These are phyloP conservation scores for Discostella pseudostelligera DNA, from an alignment of 108 stramenopile genomes.

Conservation along the genomic window DNA sequence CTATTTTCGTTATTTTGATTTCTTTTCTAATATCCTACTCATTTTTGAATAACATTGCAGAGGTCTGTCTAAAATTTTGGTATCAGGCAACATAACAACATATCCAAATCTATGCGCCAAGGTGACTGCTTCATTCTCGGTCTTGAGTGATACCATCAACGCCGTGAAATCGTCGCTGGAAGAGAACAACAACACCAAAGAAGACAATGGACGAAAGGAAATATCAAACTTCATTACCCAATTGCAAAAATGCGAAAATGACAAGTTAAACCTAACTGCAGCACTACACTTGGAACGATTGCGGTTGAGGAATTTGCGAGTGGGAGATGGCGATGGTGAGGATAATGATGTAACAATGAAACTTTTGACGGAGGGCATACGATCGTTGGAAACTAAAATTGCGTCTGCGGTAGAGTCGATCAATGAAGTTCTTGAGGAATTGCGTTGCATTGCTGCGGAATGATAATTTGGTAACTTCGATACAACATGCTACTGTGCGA, in stretches of 20 bases:
- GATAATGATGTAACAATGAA: conserved; percentile 17
- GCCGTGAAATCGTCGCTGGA: conserved; percentile 32
- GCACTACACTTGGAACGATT: conserved; percentile 81
- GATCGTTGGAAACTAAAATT: conserved; percentile 48
- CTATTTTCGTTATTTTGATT: no score
- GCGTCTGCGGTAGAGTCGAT: conserved; percentile 47
- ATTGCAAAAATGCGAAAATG: conserved; percentile 68
- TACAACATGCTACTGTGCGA: no score
- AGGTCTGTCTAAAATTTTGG: conserved; percentile 57
- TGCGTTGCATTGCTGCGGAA: conserved; percentile 58
- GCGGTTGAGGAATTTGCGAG: conserved; percentile 42
- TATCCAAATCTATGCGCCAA: conserved; percentile 67
- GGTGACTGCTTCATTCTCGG: conserved; percentile 77
- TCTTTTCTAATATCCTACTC: not conserved
- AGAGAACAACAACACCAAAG: conserved; percentile 11
- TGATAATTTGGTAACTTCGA: conserved; percentile 13
- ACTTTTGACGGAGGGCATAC: conserved; percentile 54
- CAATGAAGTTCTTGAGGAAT: conserved; percentile 78
- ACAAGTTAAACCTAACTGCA: conserved; percentile 81
- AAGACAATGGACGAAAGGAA: conserved; percentile 13
- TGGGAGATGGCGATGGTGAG: not conserved
- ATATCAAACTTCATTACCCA: conserved; percentile 27
- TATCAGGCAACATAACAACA: conserved; percentile 57
- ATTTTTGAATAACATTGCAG: conserved; percentile 20
- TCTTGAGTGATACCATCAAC: conserved; percentile 75